A percentile compares a stretch with the other conserved stretches of the same genome.
These are phyloP conservation scores for Kwoniella dejecticola DNA, from an alignment of 768 basidiomycete species.

Conservation along the genomic window DNA sequence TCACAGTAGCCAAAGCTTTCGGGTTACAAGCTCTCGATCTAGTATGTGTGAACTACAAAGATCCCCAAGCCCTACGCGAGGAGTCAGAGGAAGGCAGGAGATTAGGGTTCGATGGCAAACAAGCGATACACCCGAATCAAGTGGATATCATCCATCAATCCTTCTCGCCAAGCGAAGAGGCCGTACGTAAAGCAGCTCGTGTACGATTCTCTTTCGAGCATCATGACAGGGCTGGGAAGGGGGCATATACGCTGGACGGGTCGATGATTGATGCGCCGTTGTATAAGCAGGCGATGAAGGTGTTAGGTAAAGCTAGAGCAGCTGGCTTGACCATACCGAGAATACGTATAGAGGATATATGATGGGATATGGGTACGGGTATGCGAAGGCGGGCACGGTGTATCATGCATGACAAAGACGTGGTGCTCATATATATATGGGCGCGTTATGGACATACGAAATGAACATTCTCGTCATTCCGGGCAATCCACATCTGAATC, in stretches of 20 bases:
- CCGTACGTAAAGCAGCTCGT: conserved; percentile 73
- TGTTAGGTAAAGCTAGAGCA: conserved; percentile 14
- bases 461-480: too few relatives aligned
- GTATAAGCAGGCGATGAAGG: conserved; percentile 64
- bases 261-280: conserved; percentile 92
- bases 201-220: conserved; percentile 69
- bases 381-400: too few relatives aligned
- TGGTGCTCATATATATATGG: too few relatives aligned
- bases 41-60: conserved; percentile 89
- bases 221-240: conserved; percentile 67
- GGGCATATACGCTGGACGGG: conserved; percentile 64
- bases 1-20: conserved; percentile 79
- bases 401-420: too few relatives aligned
- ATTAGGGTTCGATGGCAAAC: conserved; percentile 94
- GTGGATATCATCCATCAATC: conserved; percentile 73
- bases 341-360: conserved; percentile 17
- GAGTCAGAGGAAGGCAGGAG: conserved; percentile 78
- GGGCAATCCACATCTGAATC: background rate
- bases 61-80: conserved; percentile 65
- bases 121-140: conserved; percentile 92
- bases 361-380: background rate
- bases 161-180: conserved; percentile 73
- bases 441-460: too few relatives aligned
- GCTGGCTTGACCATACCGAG: conserved; percentile 18
- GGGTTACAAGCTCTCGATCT: conserved; percentile 85